These are phyloP conservation scores for Mallotus nudiflorus DNA, from an alignment of 345 rosid species.

Conservation along the genomic window DNA sequence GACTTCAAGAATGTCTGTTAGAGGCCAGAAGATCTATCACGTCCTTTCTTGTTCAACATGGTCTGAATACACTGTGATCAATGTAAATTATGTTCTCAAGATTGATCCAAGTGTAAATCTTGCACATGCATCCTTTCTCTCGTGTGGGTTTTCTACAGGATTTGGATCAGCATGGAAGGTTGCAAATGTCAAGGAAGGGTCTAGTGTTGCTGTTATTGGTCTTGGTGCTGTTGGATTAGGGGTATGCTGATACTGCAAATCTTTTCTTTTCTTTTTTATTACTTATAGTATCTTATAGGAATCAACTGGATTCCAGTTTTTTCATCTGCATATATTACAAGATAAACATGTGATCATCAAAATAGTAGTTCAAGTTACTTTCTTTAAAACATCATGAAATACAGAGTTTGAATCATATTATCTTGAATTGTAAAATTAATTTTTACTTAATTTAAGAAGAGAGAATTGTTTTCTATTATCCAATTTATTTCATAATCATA, in stretches of 20 bases:
- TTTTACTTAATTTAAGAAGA: too few species aligned
- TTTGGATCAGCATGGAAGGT: slow-evolving; percentile 73
- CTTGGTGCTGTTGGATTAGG: slow-evolving; percentile 81
- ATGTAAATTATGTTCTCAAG: slow-evolving; percentile 48
- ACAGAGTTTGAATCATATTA: too few species aligned
- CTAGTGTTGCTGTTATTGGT: slow-evolving; percentile 64
- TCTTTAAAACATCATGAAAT: too few species aligned
- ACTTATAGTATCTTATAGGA: too few species aligned
- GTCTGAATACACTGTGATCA: slow-evolving; percentile 55
- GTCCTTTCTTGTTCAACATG: slow-evolving; percentile 55
- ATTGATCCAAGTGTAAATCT: slow-evolving; percentile 40
- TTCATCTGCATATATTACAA: too few species aligned
- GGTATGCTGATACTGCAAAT: slow-evolving; percentile 23
- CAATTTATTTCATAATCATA: too few species aligned
- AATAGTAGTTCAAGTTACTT: too few species aligned
- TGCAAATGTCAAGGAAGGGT: slow-evolving; percentile 49
- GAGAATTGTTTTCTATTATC: too few species aligned
- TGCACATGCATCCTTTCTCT: slow-evolving; percentile 50
- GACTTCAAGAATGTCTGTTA: slow-evolving; percentile 53
- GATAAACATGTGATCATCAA: too few species aligned
- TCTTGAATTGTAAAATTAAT: too few species aligned
- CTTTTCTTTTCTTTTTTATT: background rate
- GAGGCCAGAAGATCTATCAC: slow-evolving; percentile 49
- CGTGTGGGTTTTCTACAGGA: slow-evolving; percentile 77
- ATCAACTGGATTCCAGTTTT: too few species aligned